These are phyloP conservation scores for Amauroascus verrucosus DNA, from an alignment of 2,329 filamentous ascomycete genomes.

Conservation along the genomic window DNA sequence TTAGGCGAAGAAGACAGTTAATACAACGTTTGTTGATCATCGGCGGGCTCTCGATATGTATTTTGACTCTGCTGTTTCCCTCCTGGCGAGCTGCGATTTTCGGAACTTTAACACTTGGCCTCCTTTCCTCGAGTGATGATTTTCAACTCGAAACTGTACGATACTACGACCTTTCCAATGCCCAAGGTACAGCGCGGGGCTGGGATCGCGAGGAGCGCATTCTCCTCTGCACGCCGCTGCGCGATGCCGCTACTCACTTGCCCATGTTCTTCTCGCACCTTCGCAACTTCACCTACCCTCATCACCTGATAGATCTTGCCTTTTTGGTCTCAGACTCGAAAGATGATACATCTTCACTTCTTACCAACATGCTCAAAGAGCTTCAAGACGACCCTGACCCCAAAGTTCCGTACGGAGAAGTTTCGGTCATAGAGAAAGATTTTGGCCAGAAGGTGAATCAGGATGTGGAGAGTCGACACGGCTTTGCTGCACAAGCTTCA, in stretches of 20 bases:
- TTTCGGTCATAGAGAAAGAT: slow-evolving; percentile 96
- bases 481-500: slow-evolving; percentile 89
- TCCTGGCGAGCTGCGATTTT: slow-evolving; percentile 57
- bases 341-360: slow-evolving; percentile 69
- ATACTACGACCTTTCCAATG: slow-evolving; percentile 90
- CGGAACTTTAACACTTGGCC: slow-evolving; percentile 55
- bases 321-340: slow-evolving; percentile 97
- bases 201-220: slow-evolving; percentile 97
- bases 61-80: slow-evolving; percentile 63
- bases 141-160: slow-evolving; percentile 86
- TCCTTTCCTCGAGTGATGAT: slow-evolving; percentile 56
- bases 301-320: slow-evolving; percentile 89
- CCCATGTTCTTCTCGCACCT: slow-evolving; percentile 99
- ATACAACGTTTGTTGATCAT: slow-evolving; percentile 55
- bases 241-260: slow-evolving; percentile 84
- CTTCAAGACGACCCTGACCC: slow-evolving; percentile 72
- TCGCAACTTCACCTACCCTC: slow-evolving; percentile 91
- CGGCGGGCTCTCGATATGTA: slow-evolving; percentile 47
- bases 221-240: slow-evolving; percentile 81
- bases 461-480: slow-evolving; percentile 93
- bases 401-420: slow-evolving; percentile 80
- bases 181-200: slow-evolving; percentile 79
- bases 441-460: slow-evolving; percentile 97
- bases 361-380: slow-evolving; percentile 63
- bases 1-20: slow-evolving; percentile 63